A percentile compares a stretch with the other conserved stretches of the same genome.
phyloP scores from a whole-genome alignment of 768 basidiomycete species.

The Hericium coralloides region DNA sequence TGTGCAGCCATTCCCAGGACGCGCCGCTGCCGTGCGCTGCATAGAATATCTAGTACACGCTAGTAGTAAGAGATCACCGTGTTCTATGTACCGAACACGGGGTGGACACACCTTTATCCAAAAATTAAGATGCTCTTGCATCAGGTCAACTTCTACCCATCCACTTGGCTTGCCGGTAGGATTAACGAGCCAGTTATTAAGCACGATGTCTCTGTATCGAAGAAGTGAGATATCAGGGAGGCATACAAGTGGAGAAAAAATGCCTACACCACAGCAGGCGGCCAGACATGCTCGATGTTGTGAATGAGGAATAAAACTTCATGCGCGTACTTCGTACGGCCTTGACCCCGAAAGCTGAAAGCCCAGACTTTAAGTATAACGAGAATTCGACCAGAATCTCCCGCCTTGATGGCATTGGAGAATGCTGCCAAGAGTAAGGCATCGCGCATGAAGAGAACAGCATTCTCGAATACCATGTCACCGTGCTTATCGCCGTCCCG shows the following conservation, averaged over 20 bases:
- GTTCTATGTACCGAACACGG: too few species aligned
- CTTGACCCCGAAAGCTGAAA: constrained; percentile 18
- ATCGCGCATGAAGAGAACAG: constrained; percentile 21
- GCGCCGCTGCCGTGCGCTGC: constrained; percentile 23
- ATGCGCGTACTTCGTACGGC: too few species aligned
- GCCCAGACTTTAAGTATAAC: constrained; percentile 17
- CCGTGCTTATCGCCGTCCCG: not conserved
- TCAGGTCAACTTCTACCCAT: constrained; percentile 22
- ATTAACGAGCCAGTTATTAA: constrained; percentile 28
- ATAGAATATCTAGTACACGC: constrained; percentile 20
- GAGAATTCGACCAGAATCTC: constrained; percentile 22
- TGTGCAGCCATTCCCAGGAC: constrained; percentile 27
- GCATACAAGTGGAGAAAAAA: not conserved
- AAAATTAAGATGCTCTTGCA: constrained; percentile 27
- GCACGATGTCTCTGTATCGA: constrained; percentile 18
- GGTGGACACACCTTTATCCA: constrained; percentile 31
- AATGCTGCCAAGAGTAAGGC: constrained; percentile 19
- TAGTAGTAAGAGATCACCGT: too few species aligned
- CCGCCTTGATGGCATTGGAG: constrained; percentile 20
- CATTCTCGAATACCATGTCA: constrained; percentile 13
- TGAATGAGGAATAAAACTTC: constrained; percentile 13
- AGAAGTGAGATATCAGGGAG: not conserved
- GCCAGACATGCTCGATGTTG: constrained; percentile 14
- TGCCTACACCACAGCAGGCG: constrained; percentile 4
- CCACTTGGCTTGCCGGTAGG: constrained; percentile 15